Percentiles rank a stretch among this genome's conserved stretches.
phyloP scores from a whole-genome alignment of 352 stramenopile genomes.

The Globisporangium viniferum region DNA sequence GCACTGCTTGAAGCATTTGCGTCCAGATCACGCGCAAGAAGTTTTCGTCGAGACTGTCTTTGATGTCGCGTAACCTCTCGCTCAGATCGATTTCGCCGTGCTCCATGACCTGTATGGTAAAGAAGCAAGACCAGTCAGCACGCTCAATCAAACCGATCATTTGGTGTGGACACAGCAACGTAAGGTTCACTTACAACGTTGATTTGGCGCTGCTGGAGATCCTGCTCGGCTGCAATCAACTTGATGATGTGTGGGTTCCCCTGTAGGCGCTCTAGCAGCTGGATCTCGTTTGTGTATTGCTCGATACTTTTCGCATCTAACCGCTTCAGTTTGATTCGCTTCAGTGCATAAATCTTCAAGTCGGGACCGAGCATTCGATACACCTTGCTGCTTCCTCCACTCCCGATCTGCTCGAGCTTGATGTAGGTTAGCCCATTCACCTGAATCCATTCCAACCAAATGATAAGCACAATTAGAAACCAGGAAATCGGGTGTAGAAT shows the following conservation, averaged over 20 bases:
- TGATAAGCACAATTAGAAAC: neutral
- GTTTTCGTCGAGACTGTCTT: conserved; percentile 92
- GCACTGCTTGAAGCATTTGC: conserved; percentile 98
- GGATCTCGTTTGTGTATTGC: conserved; percentile 98
- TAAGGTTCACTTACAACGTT: conserved; percentile 47
- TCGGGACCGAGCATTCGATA: conserved; percentile 93
- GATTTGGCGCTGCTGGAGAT: conserved; percentile 74
- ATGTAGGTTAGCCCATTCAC: conserved; percentile 93
- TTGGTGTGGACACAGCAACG: neutral
- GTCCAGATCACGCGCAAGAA: conserved; percentile 98
- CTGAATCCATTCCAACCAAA: conserved; percentile 17
- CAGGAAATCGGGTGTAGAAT: neutral
- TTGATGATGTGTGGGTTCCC: conserved; percentile 96
- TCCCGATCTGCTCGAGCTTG: conserved; percentile 96
- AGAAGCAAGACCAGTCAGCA: neutral
- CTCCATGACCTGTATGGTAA: conserved; percentile 91
- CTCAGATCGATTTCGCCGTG: conserved; percentile 97
- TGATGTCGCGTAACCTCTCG: conserved; percentile 83
- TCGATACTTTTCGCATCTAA: conserved; percentile 89
- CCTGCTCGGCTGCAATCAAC: conserved; percentile 93
- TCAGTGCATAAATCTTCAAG: conserved; percentile 96
- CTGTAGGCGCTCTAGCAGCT: conserved; percentile 90
- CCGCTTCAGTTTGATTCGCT: conserved; percentile 96
- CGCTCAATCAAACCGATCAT: neutral
- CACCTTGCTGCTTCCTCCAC: conserved; percentile 97